A percentile compares a stretch with the other conserved stretches of the same genome.
Evolutionary conservation across 352 stramenopile genomes (phyloP).

Genomic region (Phytophthora hybrid): DNA sequence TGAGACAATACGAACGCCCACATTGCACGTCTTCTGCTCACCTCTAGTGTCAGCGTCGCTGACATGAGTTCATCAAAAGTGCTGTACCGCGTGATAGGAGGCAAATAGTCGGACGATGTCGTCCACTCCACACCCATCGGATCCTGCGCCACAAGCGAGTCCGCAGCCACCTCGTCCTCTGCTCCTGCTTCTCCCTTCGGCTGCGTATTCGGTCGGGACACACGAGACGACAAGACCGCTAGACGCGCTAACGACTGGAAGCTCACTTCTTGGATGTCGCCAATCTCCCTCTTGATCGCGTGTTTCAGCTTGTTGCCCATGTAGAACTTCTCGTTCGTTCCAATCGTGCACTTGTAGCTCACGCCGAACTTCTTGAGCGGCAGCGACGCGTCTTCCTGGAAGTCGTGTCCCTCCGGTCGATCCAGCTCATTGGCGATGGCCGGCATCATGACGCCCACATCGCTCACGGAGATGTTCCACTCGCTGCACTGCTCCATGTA

Average conservation of each 20-base stretch:
- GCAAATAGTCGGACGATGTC: conserved; percentile 70
- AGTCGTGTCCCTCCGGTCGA: conserved; percentile 89
- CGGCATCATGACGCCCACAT: conserved; percentile 91
- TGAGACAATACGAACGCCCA: neutral
- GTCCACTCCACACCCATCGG: conserved; percentile 80
- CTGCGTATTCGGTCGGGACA: conserved; percentile 74
- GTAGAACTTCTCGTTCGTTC: conserved; percentile 89
- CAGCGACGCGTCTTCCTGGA: conserved; percentile 89
- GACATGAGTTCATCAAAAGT: conserved; percentile 93
- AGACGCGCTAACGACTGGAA: conserved; percentile 87
- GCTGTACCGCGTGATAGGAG: conserved; percentile 87
- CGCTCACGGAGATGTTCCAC: conserved; percentile 91
- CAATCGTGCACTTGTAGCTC: conserved; percentile 92
- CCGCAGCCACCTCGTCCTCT: conserved; percentile 56
- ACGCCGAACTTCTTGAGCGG: conserved; percentile 91
- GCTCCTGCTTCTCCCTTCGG: conserved; percentile 43
- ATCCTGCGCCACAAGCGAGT: conserved; percentile 79
- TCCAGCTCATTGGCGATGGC: conserved; percentile 90
- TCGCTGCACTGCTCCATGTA: conserved; percentile 93
- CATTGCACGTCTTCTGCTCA: conserved; percentile 25
- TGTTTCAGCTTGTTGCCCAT: conserved; percentile 88
- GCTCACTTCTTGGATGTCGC: conserved; percentile 87
- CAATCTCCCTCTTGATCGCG: conserved; percentile 75
- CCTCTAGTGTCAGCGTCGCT: conserved; percentile 86
- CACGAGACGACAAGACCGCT: conserved; percentile 83